Conservation (phyloP, 495 filamentous ascomycete genomes). For the Tuber indicum region DNA sequence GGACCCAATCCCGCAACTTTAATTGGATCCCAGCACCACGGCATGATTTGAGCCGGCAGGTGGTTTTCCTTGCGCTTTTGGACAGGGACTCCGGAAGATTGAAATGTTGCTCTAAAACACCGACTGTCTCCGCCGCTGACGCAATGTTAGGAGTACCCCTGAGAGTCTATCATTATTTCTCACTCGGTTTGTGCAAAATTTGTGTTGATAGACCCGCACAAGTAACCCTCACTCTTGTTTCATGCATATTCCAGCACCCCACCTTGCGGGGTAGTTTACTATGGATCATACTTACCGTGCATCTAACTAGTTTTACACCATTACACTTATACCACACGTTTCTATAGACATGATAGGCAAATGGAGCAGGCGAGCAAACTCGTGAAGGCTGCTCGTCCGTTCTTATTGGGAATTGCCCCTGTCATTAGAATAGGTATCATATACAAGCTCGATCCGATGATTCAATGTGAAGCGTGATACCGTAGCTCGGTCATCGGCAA, state of each 20-base stretch:
- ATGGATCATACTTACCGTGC: neutral
- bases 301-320: neutral
- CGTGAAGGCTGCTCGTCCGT: neutral
- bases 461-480: neutral
- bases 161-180: neutral
- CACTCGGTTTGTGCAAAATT: neutral
- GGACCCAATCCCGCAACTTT: neutral
- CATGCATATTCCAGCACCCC: neutral
- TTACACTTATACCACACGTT: neutral
- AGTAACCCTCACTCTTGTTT: neutral
- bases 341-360: neutral
- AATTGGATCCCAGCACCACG: neutral
- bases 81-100: neutral
- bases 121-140: neutral
- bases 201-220: neutral
- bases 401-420: neutral
- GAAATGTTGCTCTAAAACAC: neutral
- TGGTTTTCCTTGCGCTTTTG: neutral
- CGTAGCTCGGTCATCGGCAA: neutral
- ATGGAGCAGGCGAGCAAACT: neutral
- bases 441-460: neutral
- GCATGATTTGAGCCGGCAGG: neutral
- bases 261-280: neutral
- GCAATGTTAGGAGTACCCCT: neutral
- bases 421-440: too few species aligned